Percentiles rank a stretch among this genome's conserved stretches.
Evolutionary conservation across 1,284 basidiomycete genomes (phyloP).

Genomic region (Trichosporon sp.): DNA sequence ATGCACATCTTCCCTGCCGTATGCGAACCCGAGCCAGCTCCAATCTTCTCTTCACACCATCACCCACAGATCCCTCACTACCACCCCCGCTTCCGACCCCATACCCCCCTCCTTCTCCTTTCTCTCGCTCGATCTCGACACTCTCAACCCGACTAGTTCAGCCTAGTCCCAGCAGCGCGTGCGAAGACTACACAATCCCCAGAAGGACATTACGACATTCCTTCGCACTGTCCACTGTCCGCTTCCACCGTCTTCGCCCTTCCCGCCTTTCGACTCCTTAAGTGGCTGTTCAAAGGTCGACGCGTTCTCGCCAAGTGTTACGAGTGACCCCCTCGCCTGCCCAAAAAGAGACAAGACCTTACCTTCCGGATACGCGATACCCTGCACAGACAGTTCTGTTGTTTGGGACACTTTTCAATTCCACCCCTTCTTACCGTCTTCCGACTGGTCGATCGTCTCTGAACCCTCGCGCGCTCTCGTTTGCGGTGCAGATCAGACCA

Average conservation of each 20-base stretch:
- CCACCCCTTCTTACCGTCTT: not conserved
- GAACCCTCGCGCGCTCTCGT: not conserved
- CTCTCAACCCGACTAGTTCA: not conserved
- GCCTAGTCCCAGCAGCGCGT: constrained; percentile 7
- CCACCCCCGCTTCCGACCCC: not conserved
- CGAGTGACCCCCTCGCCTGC: not conserved
- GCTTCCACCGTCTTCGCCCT: not conserved
- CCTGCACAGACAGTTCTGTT: constrained; percentile 13
- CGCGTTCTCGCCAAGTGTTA: not conserved
- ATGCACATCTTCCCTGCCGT: not conserved
- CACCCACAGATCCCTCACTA: not conserved
- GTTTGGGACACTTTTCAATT: constrained; percentile 5
- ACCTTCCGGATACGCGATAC: not conserved
- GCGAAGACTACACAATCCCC: not conserved
- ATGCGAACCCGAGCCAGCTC: not conserved
- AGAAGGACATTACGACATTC: not conserved
- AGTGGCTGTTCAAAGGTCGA: constrained; percentile 16
- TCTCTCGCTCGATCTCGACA: not conserved
- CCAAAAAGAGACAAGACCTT: not conserved
- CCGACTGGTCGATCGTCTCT: constrained; percentile 4
- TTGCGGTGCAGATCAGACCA: constrained; percentile 14
- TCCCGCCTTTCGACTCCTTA: constrained; percentile 14
- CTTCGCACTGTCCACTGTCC: not conserved
- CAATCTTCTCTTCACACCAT: constrained; percentile 16
- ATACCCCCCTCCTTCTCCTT: not conserved